phyloP scores from a whole-genome alignment of 495 filamentous ascomycete species.

The Daldinia bambusicola region DNA sequence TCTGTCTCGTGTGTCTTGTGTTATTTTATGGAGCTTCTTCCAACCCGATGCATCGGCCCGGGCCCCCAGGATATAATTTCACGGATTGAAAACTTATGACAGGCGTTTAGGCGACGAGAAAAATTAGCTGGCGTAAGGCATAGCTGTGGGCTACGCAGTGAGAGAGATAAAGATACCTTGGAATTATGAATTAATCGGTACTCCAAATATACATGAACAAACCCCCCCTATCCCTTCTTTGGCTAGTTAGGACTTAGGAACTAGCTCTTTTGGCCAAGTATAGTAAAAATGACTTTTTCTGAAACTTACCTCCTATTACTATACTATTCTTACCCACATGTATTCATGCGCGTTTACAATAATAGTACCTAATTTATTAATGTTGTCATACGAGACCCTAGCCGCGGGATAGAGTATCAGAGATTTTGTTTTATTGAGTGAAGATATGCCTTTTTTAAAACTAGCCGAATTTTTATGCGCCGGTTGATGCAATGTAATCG shows the following conservation, averaged over 20 bases:
- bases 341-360: not conserved
- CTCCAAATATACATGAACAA: conserved; percentile 11
- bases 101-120: conserved; percentile 37
- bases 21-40: conserved; percentile 6
- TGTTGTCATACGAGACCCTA: not conserved
- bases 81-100: conserved; percentile 20
- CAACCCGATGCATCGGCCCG: conserved; percentile 7
- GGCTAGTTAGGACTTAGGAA: not conserved
- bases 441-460: conserved; percentile 21
- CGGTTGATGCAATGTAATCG: conserved; percentile 10
- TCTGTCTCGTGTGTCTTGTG: not conserved
- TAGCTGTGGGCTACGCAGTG: conserved; percentile 30
- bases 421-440: conserved; percentile 23
- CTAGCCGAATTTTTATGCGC: conserved; percentile 25
- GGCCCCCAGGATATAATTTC: conserved; percentile 11
- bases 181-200: conserved; percentile 25
- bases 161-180: conserved; percentile 37
- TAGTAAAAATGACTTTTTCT: not conserved
- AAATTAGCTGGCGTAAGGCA: conserved; percentile 32
- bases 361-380: not conserved
- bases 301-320: not conserved
- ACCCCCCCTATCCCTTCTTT: not conserved
- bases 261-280: not conserved
- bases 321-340: not conserved
- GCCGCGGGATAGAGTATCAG: not conserved